Conservation (phyloP, 371 early-diverging fungal genomes). For the Pancytospora philotis region DNA sequence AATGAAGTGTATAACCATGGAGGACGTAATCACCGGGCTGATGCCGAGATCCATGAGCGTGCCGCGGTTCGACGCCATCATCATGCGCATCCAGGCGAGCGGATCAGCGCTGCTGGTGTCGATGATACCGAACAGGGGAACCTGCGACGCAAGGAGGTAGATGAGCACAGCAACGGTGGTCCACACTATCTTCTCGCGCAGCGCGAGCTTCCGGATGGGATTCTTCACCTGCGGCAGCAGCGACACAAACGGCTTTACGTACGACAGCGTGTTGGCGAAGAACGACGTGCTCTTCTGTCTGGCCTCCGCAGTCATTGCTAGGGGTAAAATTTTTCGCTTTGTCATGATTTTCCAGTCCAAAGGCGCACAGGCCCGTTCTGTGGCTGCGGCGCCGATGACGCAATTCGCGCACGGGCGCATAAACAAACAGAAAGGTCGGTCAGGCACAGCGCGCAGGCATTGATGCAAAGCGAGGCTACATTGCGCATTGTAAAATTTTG, state of each 20-base stretch:
- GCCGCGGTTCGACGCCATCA: constrained; percentile 95
- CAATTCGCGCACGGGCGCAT: no score
- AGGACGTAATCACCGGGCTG: constrained; percentile 93
- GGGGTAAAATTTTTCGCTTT: constrained; percentile 4
- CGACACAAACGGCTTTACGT: constrained; percentile 91
- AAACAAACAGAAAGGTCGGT: no score
- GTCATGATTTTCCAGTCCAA: no score
- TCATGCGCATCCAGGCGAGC: constrained; percentile 95
- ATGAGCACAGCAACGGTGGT: constrained; percentile 90
- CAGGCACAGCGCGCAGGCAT: no score
- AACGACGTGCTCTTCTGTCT: not conserved
- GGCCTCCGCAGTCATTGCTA: not conserved
- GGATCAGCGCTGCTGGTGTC: constrained; percentile 73
- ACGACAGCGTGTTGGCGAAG: constrained; percentile 70
- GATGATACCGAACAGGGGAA: constrained; percentile 97
- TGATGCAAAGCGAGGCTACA: no score
- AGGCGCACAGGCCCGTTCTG: no score
- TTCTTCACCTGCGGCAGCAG: constrained; percentile 87
- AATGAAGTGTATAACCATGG: constrained; percentile 95
- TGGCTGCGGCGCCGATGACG: no score
- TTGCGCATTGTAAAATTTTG: no score
- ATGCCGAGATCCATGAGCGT: constrained; percentile 99
- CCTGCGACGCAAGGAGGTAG: constrained; percentile 94
- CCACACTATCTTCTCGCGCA: constrained; percentile 94
- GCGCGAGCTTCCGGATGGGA: constrained; percentile 87